Evolutionary conservation across 139 green algal species (phyloP), one percentile per base, ranked within the genome.

Genomic region (Coelastrella sp.): DNA sequence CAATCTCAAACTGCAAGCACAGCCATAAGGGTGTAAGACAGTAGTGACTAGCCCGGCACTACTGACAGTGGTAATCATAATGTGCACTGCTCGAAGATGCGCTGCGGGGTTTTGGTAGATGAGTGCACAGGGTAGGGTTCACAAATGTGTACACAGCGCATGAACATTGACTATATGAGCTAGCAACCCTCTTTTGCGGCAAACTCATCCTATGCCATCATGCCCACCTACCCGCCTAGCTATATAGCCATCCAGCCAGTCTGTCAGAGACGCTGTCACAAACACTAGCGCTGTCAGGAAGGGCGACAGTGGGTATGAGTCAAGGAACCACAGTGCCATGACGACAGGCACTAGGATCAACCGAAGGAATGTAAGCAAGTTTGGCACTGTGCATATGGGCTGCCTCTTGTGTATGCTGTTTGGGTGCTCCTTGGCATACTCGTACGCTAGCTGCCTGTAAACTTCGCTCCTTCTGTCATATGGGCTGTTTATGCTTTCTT

Each of bases 171-270:
- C n/a, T n/a, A n/a, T n/a, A n/a, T n/a, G n/a, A n/a, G n/a, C n/a
- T n/a, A n/a, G n/a, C n/a, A n/a, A n/a, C n/a, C n/a, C n/a, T n/a
- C n/a, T n/a, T n/a, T n/a, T n/a, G n/a, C n/a, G n/a, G n/a, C n/a
- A 23, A 57, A 57, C 45, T 57, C 11, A 13, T 23, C 11, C 11
- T 57, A 23, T 57, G 45, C 45, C 15, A 13, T 13, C 11, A 53
- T 30, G 19, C 15, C 45, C 2, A 13, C 85, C 3, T 89, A 96
- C 89, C 89, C 91, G 94, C 0, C 96, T 79, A 1, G 96, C 96
- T 43, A 99, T 84, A 85, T 96, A 98, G 23, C 97, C 97, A 83
- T 99, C 97, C 38, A 97, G 87, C 90, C 93, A 99, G 83, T 99
- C 97, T 25, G 97, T 99, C 25, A 98, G 32, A 1, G 92, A 92